Base-by-base conservation (phyloP, 2,329 filamentous ascomycete species). In the Epichloe amarillans region DNA sequence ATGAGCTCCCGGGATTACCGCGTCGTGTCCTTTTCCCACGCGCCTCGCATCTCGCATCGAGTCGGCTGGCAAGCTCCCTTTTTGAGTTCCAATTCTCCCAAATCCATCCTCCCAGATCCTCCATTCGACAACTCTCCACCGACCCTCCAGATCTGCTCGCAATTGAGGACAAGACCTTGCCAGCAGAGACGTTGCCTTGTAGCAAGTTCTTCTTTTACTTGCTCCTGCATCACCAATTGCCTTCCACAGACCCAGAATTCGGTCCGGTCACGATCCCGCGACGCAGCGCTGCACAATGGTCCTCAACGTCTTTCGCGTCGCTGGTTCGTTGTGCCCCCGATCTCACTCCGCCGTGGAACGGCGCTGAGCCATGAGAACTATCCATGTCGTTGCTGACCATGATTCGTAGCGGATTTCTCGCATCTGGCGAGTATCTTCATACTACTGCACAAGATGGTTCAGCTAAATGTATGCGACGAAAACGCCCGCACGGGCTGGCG, bases 401-500 rank as follows among this genome's bases (percentile, higher is more conserved):
- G 35, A n/a, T 50, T n/a, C 42, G 52, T 59, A 95, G 90, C 83
- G 72, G 93, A 98, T 76, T 80, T 98, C 66, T 96, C 89, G 75
- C 93, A 98, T 76, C 73, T 98, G 61, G 76, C 85, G 56, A 97
- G 91, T 50, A 95, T 98, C 65, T 76, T 95, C 61, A 95, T 98
- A 61, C 76, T 98, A 55, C 76, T 98, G 56, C 89, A 95, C 67
- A 98, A 98, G 77, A 98, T 98, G 89, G 83, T 84, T 61, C 82
- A 86, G 65, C 83, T 93, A 44, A 95, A 88, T 66, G 91, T 96
- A 75, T 55, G 82, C 15, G 46, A 19, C 5, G 3, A 35, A 12
- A 19, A 36, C 26, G 21, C 36, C 36, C 33, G 11, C 4, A 5
- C 8, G 14, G 15, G 17, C n/a, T 39, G 36, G 30, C 38, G 69